Conservation (phyloP, 2,329 filamentous ascomycete species). For the Aspergillus jensenii region DNA sequence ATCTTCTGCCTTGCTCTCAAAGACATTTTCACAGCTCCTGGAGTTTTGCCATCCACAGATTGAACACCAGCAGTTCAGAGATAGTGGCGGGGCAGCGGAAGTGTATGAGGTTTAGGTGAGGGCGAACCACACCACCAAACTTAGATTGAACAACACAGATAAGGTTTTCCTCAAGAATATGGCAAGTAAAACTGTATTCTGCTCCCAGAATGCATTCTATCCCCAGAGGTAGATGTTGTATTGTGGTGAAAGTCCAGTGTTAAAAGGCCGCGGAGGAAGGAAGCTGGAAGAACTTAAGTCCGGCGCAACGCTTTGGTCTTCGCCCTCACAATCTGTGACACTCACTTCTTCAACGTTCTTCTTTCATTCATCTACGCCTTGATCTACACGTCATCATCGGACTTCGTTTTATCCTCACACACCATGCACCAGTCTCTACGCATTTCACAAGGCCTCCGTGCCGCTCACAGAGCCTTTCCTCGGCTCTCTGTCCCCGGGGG, state of each 20-base stretch:
- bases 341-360: not conserved
- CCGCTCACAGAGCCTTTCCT: conserved; percentile 15
- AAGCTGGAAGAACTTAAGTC: conserved; percentile 27
- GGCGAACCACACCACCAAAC: not conserved
- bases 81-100: conserved; percentile 6
- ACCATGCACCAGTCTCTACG: conserved; percentile 22
- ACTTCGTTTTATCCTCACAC: not conserved
- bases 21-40: conserved; percentile 41
- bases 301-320: conserved; percentile 21
- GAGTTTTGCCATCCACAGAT: conserved; percentile 12
- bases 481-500: conserved; percentile 15
- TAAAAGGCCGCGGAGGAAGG: conserved; percentile 19
- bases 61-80: not conserved
- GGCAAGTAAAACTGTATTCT: not conserved
- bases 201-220: not conserved
- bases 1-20: conserved; percentile 63
- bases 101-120: conserved; percentile 11
- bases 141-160: not conserved
- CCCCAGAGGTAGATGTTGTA: not conserved
- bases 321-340: not conserved
- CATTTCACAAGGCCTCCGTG: conserved; percentile 24
- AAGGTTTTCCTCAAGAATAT: not conserved
- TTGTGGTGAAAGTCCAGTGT: not conserved
- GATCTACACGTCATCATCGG: not conserved
- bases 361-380: not conserved